Evolutionary conservation across 2,329 filamentous ascomycete genomes (phyloP), one percentile per base, ranked within the genome.

Genomic region (Cryphonectria carpinicola): DNA sequence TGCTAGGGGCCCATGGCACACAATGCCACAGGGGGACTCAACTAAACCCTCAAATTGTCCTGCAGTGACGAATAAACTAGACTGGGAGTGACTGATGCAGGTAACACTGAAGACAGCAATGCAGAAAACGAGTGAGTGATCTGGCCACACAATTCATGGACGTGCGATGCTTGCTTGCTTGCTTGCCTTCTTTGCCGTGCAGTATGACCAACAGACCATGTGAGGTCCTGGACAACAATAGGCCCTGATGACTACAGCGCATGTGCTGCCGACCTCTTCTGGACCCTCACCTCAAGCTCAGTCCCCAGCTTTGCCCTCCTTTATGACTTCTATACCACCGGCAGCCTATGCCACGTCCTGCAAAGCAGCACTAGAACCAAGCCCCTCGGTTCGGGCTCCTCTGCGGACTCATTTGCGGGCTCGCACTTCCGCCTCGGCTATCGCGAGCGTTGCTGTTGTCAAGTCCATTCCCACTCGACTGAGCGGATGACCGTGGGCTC

Each of bases 341-440:
- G 39, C 69, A 65, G n/a, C 70, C 66, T 19, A 63, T 10, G 49
- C 60, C 65, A 32, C 64, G 67, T n/a, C 68, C 58, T 60, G 60
- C 52, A 61, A 67, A 67, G 65, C 70, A 72, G 54, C 70, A 67
- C 65, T 70, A 72, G 58, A 56, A 69, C 70, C 70, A 72, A 49
- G 52, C 43, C 22, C 63, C 66, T 49, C 65, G 25, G 1, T 65
- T 61, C 14, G 67, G 22, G 60, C 65, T 70, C 35, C 61, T 58
- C 37, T 56, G 43, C 37, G 46, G 67, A 25, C 64, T 67, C 5
- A 39, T 58, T 22, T 46, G 43, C 37, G 46, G 66, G 25, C 67
- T 67, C 6, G 39, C 28, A 17, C 35, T 32, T 43, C 60, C 32
- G 25, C 58, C 14, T 58, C 28, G 22, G 25, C 37, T 46, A 58